These are phyloP conservation scores for Backusella tuberculispora DNA, from an alignment of 192 early-diverging fungal genomes.

Conservation along the genomic window DNA sequence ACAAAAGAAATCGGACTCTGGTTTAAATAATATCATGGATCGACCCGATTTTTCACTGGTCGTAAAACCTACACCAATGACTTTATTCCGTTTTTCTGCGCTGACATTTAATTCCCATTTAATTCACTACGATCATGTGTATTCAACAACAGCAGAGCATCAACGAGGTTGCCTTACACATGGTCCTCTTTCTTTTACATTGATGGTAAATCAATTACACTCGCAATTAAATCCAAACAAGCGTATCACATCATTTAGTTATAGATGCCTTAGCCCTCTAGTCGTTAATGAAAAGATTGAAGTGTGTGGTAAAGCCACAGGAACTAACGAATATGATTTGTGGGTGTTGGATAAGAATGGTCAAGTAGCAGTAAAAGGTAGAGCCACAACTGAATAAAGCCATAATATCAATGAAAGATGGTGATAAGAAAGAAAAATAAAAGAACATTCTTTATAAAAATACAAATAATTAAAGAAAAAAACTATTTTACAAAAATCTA, in stretches of 20 bases:
- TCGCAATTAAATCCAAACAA: background rate
- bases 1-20: background rate
- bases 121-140: slow-evolving; percentile 24
- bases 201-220: slow-evolving; percentile 3
- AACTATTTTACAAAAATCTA: slow-evolving; percentile 1
- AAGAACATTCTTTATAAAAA: slow-evolving; percentile 9
- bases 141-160: slow-evolving; percentile 17
- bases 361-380: slow-evolving; percentile 21
- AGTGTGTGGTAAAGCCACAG: slow-evolving; percentile 4
- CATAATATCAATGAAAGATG: background rate
- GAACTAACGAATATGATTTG: background rate
- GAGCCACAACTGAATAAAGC: slow-evolving; percentile 2
- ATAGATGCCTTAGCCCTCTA: slow-evolving; percentile 22
- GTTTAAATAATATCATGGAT: background rate
- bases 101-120: slow-evolving; percentile 24
- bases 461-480: slow-evolving; percentile 14
- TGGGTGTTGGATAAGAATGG: slow-evolving; percentile 19
- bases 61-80: slow-evolving; percentile 5
- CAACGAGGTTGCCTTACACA: slow-evolving; percentile 24
- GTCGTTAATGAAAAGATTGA: slow-evolving; percentile 6
- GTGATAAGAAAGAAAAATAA: background rate
- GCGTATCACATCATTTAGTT: background rate
- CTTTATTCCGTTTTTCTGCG: slow-evolving; percentile 22
- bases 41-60: background rate
- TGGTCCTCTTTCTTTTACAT: slow-evolving; percentile 20